phyloP scores from a whole-genome alignment of 1,139 yeast species.

The Pneumocystis murina region DNA sequence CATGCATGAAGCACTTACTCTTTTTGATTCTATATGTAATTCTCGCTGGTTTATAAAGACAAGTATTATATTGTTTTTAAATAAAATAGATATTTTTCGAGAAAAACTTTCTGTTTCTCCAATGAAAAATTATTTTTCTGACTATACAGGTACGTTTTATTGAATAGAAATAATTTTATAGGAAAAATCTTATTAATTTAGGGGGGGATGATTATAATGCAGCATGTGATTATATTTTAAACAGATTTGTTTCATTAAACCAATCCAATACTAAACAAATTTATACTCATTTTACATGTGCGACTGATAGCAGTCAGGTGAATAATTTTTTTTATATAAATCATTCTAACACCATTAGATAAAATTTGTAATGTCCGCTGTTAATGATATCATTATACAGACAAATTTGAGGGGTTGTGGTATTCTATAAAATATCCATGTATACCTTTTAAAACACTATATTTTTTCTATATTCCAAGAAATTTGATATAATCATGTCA shows the following conservation, averaged over 20 bases:
- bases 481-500: background rate
- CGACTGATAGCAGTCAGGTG: constrained; percentile 46
- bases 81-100: constrained; percentile 71
- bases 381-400: constrained; percentile 78
- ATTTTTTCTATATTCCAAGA: background rate
- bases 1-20: constrained; percentile 74
- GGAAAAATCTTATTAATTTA: background rate
- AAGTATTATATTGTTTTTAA: constrained; percentile 75
- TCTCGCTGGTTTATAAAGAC: constrained; percentile 74
- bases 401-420: constrained; percentile 76
- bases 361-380: constrained; percentile 83
- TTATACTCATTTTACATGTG: constrained; percentile 87
- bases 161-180: constrained; percentile 12
- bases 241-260: constrained; percentile 41
- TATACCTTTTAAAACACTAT: background rate
- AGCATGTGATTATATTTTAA: constrained; percentile 53
- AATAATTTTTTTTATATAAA: background rate
- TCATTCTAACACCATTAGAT: constrained; percentile 30
- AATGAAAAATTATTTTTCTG: constrained; percentile 54
- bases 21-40: constrained; percentile 73
- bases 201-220: constrained; percentile 41
- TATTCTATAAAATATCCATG: constrained; percentile 21
- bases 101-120: constrained; percentile 52
- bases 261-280: constrained; percentile 47
- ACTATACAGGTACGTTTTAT: constrained; percentile 28